Evolutionary conservation across 192 early-diverging fungal genomes (phyloP).

Genomic region (Rhizophagus prolifer): DNA sequence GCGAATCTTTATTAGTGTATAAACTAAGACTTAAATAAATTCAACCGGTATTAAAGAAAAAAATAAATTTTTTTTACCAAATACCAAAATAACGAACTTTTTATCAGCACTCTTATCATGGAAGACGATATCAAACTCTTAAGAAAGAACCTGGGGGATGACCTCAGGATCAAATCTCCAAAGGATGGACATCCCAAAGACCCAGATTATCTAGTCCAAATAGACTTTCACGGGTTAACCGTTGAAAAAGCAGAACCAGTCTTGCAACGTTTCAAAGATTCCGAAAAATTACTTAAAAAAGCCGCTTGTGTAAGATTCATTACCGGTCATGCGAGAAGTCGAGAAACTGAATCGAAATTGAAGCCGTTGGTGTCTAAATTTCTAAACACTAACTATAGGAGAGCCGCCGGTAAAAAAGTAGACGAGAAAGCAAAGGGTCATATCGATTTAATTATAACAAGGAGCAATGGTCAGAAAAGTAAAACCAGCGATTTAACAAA

Average conservation of each 20-base stretch:
- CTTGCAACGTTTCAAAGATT: background rate
- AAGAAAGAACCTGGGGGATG: background rate
- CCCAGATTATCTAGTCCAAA: background rate
- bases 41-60: too few species aligned
- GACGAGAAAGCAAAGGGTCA: background rate
- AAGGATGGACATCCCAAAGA: background rate
- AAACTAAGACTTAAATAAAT: too few species aligned
- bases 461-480: background rate
- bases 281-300: background rate
- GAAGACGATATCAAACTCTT: background rate
- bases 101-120: background rate
- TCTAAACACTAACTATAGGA: background rate
- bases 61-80: too few species aligned
- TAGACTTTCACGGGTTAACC: background rate
- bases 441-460: background rate
- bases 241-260: background rate
- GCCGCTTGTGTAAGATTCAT: background rate
- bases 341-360: background rate
- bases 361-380: background rate
- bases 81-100: background rate
- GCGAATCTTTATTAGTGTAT: too few species aligned
- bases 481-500: too few species aligned
- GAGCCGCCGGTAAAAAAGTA: background rate
- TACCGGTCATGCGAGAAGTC: background rate
- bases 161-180: background rate